Conservation (phyloP, 2,329 filamentous ascomycete species). For the Mollisia scopiformis region DNA sequence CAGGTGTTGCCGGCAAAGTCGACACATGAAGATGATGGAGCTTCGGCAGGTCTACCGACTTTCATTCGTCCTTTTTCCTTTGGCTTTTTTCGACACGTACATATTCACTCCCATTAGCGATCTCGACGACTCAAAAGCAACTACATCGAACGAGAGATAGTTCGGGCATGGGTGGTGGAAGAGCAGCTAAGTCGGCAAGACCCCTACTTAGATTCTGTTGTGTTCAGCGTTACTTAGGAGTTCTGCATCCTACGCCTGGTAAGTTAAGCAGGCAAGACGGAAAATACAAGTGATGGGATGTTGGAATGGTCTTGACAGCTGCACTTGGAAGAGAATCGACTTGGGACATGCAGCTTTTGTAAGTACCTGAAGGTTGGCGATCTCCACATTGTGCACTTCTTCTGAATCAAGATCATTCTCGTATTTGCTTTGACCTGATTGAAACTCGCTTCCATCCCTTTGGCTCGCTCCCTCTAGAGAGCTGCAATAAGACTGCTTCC, state of each 20-base stretch:
- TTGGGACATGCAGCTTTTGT: constrained; percentile 27
- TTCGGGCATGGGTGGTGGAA: constrained; percentile 8
- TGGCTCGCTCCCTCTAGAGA: background rate
- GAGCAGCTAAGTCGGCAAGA: constrained; percentile 34
- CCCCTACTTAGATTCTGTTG: background rate
- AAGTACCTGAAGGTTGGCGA: constrained; percentile 38
- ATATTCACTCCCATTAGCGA: background rate
- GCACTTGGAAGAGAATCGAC: constrained; percentile 3
- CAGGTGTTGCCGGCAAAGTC: constrained; percentile 31
- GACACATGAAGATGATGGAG: constrained; percentile 20
- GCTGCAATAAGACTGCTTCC: background rate
- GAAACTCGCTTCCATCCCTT: constrained; percentile 8
- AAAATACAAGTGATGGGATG: background rate
- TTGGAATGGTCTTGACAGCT: background rate
- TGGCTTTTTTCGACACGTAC: constrained; percentile 8
- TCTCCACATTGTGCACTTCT: constrained; percentile 24
- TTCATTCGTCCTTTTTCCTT: constrained; percentile 23
- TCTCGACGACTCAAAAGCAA: background rate
- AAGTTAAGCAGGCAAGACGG: constrained; percentile 22
- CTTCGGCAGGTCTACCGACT: constrained; percentile 25
- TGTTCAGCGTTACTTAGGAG: constrained; percentile 24
- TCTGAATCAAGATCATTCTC: constrained; percentile 5
- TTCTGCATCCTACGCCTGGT: constrained; percentile 20
- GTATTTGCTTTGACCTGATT: background rate
- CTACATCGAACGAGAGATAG: background rate